Base-by-base conservation (phyloP, 1,284 basidiomycete genomes). In the Testicularia cyperi region DNA sequence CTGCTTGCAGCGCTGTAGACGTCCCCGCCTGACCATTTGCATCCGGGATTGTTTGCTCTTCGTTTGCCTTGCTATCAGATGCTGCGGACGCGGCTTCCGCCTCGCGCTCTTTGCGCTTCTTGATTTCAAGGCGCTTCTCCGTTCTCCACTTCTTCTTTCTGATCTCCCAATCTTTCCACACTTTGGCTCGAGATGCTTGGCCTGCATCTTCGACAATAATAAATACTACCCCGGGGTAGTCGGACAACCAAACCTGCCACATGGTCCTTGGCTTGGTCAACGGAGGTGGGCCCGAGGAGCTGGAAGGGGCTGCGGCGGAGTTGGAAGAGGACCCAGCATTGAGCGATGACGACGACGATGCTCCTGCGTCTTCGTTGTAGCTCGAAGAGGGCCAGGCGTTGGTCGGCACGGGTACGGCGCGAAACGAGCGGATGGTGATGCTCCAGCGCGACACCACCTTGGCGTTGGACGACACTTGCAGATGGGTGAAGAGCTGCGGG, bases 391-490 rank as follows among this genome's bases (percentile, higher is more conserved):
- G 61, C 47, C 53, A 63, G 15, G 49, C 60, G 14, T 56, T 48
- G 35, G 43, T 44, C 5, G 61, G 61, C 3, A 64, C 61, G 16
- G 61, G 54, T 1, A 64, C 49, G 15, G 61, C 61, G n/a, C 61
- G 54, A 24, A 64, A 64, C n/a, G 61, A 64, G 31, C 61, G 61
- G 34, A 64, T 57, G 37, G 54, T 64, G 49, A 64, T 51, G 43
- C 46, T 57, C 61, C 61, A 64, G 19, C 61, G 41, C 24, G 61
- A 36, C 1, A 54, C 51, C 6, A 64, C 54, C 14, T 51, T 57
- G 27, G 61, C 61, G 30, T 53, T 58, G 10, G 49, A 51, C 0
- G 54, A 41, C 27, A 48, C 34, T 38, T 64, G 61, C 0, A 64
- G 61, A 23, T 64, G 61, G 26, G 32, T 58, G 41, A 64, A 64